These are phyloP conservation scores for Sodiomyces alkalinus DNA, from an alignment of 2,329 filamentous ascomycete genomes.

Conservation along the genomic window DNA sequence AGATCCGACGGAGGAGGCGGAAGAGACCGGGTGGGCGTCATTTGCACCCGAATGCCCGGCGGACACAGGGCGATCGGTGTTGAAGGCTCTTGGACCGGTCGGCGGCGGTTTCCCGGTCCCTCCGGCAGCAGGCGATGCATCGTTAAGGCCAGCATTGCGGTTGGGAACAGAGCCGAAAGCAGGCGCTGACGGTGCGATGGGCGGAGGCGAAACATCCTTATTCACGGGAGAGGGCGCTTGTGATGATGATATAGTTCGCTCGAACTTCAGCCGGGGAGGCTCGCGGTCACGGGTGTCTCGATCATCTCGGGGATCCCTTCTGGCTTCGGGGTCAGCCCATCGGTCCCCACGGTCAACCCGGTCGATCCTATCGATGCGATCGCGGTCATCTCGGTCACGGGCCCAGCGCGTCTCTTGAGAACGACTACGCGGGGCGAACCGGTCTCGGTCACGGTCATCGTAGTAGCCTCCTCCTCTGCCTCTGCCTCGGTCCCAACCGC, in stretches of 20 bases:
- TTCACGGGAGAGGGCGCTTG: slow-evolving; percentile 29
- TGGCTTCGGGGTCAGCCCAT: slow-evolving; percentile 22
- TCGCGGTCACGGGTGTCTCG: slow-evolving; percentile 30
- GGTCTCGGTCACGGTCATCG: slow-evolving; percentile 40
- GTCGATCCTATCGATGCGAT: slow-evolving; percentile 26
- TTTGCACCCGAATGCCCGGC: slow-evolving; percentile 20
- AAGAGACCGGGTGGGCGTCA: too few relatives aligned
- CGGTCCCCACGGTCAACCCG: slow-evolving; percentile 25
- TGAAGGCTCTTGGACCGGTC: slow-evolving; percentile 36
- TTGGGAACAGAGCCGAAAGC: slow-evolving; percentile 41
- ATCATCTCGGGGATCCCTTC: slow-evolving; percentile 31
- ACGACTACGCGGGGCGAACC: slow-evolving; percentile 47
- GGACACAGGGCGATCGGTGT: slow-evolving; percentile 31
- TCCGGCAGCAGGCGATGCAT: slow-evolving; percentile 14
- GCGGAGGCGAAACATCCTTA: slow-evolving; percentile 41
- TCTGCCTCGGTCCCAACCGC: slow-evolving; percentile 30
- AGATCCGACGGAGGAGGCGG: slow-evolving; percentile 23
- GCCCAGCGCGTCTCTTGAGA: slow-evolving; percentile 49
- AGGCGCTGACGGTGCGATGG: slow-evolving; percentile 40
- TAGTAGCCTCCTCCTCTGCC: slow-evolving; percentile 36
- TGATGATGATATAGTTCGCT: slow-evolving; percentile 27
- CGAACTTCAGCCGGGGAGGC: slow-evolving; percentile 32
- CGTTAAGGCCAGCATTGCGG: slow-evolving; percentile 20
- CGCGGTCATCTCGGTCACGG: slow-evolving; percentile 40
- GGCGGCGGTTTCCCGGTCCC: slow-evolving; percentile 32